Conservation (phyloP, 768 basidiomycete species). For the Gloeostereum incarnatum region DNA sequence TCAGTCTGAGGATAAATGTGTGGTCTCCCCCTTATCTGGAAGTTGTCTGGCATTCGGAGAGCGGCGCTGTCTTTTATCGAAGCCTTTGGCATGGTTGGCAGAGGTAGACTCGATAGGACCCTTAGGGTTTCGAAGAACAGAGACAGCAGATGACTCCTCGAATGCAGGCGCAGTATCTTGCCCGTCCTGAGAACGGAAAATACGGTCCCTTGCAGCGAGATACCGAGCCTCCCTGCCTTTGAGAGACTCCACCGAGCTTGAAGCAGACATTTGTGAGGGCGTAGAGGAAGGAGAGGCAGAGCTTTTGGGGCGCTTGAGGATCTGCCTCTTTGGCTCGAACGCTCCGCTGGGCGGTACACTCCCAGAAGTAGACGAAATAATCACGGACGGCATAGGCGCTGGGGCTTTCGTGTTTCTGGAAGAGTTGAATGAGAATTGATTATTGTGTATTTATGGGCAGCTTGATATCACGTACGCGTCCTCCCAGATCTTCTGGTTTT, state of each 20-base stretch:
- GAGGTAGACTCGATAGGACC: neutral
- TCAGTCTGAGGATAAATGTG: too few relatives aligned
- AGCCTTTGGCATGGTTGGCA: too few relatives aligned
- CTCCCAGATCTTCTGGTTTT: constrained; percentile 2
- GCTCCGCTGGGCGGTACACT: constrained; percentile 13
- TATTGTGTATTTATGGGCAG: neutral
- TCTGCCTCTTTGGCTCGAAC: constrained; percentile 34
- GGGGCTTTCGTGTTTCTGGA: constrained; percentile 1
- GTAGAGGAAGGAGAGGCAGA: neutral
- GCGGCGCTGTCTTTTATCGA: too few relatives aligned
- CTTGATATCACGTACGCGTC: neutral
- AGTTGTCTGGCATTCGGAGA: too few relatives aligned
- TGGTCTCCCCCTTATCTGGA: too few relatives aligned
- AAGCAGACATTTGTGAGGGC: neutral
- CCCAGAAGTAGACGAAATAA: neutral
- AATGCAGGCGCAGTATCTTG: neutral
- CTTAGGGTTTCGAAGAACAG: neutral
- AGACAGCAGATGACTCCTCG: neutral
- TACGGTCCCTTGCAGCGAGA: constrained; percentile 39
- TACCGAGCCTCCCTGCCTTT: constrained; percentile 43
- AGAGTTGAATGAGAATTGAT: neutral
- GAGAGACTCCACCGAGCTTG: constrained; percentile 17
- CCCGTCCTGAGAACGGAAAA: constrained; percentile 19
- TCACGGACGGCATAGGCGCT: neutral
- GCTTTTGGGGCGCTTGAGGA: constrained; percentile 34